Evolutionary conservation across 352 stramenopile genomes (phyloP), one percentile per base, ranked within the genome.

Genomic region (Pythium sp.): DNA sequence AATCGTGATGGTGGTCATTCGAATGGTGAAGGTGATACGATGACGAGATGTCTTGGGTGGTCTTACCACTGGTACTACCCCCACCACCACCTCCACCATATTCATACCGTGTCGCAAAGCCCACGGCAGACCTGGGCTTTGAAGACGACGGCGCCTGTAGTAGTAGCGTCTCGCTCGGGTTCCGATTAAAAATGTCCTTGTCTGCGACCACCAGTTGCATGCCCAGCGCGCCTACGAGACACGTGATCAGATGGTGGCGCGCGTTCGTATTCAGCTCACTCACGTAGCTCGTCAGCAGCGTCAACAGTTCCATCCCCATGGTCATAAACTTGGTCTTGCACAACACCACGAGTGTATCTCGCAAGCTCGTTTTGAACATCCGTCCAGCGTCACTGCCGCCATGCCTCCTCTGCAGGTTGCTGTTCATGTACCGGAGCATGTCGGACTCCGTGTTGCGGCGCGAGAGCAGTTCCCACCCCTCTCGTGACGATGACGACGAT

Each of bases 241-340:
- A 94, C 41, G 84, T 78, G 28, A 87, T 81, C 7, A 94, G 64
- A 26, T 93, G 80, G 61, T 82, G 77, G 11, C 80, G 72, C 5
- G 78, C 73, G 11, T 74, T 72, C 6, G 60, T 60, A 12, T 72
- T 77, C 6, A 94, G 43, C 18, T 90, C 72, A 14, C 64, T 56
- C 24, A 84, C 74, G 49, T 93, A 93, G 64, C 81, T 90, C 34
- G 84, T 74, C 41, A 96, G 69, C 24, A 93, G 69, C 22, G 89
- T 79, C 6, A 96, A 46, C 11, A 94, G 64, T 54, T 94, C 78
- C 20, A 93, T 71, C 9, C 87, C 88, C 72, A 93, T 89, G 3
- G 67, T 70, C n/a, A 91, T 78, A 63, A 93, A 96, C 20, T 70
- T 77, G 15, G 75, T 90, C 72, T 91, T 91, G 51, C 79, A 86